Evolutionary conservation across 352 stramenopile species (phyloP), one percentile per base, ranked within the genome.

Genomic region (Pythium sukuiense): DNA sequence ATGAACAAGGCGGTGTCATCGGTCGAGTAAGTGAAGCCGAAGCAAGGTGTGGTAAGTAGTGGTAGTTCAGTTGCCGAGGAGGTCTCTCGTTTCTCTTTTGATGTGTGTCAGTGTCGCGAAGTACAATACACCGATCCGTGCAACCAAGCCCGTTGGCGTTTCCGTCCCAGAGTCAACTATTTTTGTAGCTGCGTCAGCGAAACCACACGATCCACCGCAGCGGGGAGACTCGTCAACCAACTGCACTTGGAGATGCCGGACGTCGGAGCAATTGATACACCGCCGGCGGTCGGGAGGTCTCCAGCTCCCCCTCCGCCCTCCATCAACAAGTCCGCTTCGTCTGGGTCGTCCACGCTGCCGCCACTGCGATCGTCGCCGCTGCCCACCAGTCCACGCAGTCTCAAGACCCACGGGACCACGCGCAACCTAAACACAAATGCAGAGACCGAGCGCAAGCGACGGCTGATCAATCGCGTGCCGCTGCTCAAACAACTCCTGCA

Each of bases 401-500:
- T 70, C 57, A 45, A 53, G 52, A 16, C 33, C 12, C 20, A 41
- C 11, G 52, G 45, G 8, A 58, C 56, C 8, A 49, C 14, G 4
- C 65, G 50, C 12, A 48, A 43, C 32, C 20, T 63, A 9, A 30
- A 41, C 11, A 18, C 29, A 0, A 46, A 49, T 27, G 64, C 56
- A 12, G 67, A 74, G 37, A 18, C 24, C 11, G 80, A 88, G 24
- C 81, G 85, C 20, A 89, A 88, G 69, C 68, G 67, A 8, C 64
- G 61, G 9, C 64, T 93, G 5, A 58, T 90, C 8, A 68, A 62
- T 8, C 70, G 61, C 56, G 77, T 90, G 4, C 82, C 84, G 6
- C 67, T 93, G 30, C 71, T 93, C 30, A 60, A 58, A 14, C 76
- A 85, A 52, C 66, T 83, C 0, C 33, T 85, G 16, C 74, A 79